These are phyloP conservation scores for Nepenthes alata DNA, from an alignment of 179 eudicot genomes.

Conservation along the genomic window DNA sequence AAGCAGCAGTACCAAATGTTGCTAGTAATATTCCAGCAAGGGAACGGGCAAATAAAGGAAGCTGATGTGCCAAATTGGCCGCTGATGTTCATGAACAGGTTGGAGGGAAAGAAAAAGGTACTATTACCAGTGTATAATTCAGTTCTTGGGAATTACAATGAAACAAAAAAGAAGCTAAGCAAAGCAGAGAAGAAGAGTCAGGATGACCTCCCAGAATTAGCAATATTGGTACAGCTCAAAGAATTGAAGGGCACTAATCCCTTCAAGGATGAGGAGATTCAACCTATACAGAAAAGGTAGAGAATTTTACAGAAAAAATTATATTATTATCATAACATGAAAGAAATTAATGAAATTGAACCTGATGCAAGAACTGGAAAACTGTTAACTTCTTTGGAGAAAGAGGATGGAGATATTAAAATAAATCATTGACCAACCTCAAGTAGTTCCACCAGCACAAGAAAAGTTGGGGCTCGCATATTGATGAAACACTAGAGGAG, in stretches of 20 bases:
- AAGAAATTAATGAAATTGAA: slow-evolving; percentile 8
- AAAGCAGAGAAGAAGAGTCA: slow-evolving; percentile 44
- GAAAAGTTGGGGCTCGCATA: slow-evolving; percentile 47
- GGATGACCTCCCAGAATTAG: slow-evolving; percentile 27
- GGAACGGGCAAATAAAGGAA: slow-evolving; percentile 14
- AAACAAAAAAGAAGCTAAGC: slow-evolving; percentile 40
- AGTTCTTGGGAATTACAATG: slow-evolving; percentile 51
- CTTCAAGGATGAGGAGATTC: slow-evolving; percentile 65
- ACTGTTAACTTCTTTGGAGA: slow-evolving; percentile 11
- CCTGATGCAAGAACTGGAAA: slow-evolving; percentile 14
- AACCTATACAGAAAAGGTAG: slow-evolving; percentile 25
- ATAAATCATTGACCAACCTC: slow-evolving; percentile 13
- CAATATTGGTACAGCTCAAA: slow-evolving; percentile 25
- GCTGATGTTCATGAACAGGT: slow-evolving; percentile 35
- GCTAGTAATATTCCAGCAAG: slow-evolving; percentile 6
- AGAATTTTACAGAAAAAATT: slow-evolving; percentile 3
- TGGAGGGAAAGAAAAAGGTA: slow-evolving; percentile 62
- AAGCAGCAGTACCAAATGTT: slow-evolving; percentile 5
- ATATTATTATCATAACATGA: slow-evolving; percentile 13
- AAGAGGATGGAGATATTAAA: slow-evolving; percentile 22
- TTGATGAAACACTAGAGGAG: slow-evolving; percentile 64
- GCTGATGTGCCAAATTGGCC: slow-evolving; percentile 40
- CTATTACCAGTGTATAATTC: slow-evolving; percentile 48
- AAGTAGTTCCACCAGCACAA: slow-evolving; percentile 41
- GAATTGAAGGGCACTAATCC: slow-evolving; percentile 37